Conservation (phyloP, 2,329 filamentous ascomycete species). For the Monosporascus sp. region DNA sequence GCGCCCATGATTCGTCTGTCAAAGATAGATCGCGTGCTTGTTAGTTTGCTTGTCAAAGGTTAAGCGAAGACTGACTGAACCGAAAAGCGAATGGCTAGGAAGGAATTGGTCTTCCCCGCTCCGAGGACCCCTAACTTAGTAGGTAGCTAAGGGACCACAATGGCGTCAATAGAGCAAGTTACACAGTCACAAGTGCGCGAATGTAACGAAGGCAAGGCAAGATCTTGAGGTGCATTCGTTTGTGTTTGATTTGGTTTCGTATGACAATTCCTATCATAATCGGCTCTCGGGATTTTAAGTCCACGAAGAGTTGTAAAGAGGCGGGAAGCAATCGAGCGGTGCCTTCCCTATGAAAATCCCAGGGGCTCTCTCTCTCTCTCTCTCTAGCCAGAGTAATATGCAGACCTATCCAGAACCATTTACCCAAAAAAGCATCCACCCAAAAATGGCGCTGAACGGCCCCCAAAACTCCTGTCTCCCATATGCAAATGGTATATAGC, state of each 20-base stretch:
- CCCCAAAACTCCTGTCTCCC: conserved; percentile 16
- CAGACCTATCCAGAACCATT: conserved; percentile 18
- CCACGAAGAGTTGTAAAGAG: conserved; percentile 18
- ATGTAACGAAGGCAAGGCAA: background rate
- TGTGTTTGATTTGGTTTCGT: conserved; percentile 9
- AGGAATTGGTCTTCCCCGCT: too few relatives aligned
- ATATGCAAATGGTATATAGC: conserved; percentile 22
- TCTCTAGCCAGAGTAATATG: conserved; percentile 9
- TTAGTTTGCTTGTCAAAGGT: too few relatives aligned
- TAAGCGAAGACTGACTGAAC: too few relatives aligned
- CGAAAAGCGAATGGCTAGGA: too few relatives aligned
- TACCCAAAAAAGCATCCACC: conserved; percentile 3
- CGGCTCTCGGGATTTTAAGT: conserved; percentile 13
- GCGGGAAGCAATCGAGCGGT: conserved; percentile 25
- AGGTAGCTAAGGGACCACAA: too few relatives aligned
- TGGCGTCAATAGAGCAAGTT: too few relatives aligned
- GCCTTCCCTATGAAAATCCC: conserved; percentile 13
- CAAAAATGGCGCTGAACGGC: conserved; percentile 7
- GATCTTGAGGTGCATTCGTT: background rate
- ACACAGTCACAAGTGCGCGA: background rate
- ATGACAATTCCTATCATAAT: conserved; percentile 14
- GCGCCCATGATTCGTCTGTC: too few relatives aligned
- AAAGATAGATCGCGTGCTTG: too few relatives aligned
- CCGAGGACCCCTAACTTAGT: too few relatives aligned
- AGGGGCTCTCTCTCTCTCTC: conserved; percentile 4